phyloP scores from a whole-genome alignment of 805 yeast genomes.

The Ogataea haglerorum region DNA sequence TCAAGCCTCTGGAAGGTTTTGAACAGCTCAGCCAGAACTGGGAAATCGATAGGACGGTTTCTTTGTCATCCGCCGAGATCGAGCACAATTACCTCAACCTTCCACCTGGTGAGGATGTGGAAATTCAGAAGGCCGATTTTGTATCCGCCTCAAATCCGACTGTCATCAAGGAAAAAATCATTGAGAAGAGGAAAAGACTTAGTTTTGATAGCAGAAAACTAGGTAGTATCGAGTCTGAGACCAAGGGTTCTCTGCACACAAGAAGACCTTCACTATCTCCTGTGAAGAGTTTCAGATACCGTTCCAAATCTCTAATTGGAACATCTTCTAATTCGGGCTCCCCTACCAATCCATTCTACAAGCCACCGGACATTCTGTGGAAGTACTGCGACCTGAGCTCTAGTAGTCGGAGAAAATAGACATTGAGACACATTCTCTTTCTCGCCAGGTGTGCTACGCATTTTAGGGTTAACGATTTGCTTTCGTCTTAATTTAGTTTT shows the following conservation, averaged over 20 bases:
- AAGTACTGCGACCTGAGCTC: constrained; percentile 15
- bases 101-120: background rate
- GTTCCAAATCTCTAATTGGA: constrained; percentile 16
- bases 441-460: background rate
- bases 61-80: background rate
- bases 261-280: constrained; percentile 10
- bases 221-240: background rate
- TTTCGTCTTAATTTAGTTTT: background rate
- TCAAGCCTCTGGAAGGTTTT: constrained; percentile 13
- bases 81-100: background rate
- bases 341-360: constrained; percentile 27
- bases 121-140: background rate
- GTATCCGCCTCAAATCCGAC: background rate
- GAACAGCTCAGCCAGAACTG: constrained; percentile 13
- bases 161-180: constrained; percentile 1
- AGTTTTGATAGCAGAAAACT: background rate
- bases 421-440: background rate
- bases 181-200: constrained; percentile 6
- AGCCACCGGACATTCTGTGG: constrained; percentile 27
- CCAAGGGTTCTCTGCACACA: background rate
- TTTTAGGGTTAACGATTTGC: background rate
- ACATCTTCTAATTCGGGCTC: constrained; percentile 10
- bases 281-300: constrained; percentile 7
- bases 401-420: background rate
- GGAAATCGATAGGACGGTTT: constrained; percentile 4